Percentiles rank a stretch among this genome's conserved stretches.
These are phyloP conservation scores for Pyrenochaeta sp. DNA, from an alignment of 2,329 filamentous ascomycete genomes.

Conservation along the genomic window DNA sequence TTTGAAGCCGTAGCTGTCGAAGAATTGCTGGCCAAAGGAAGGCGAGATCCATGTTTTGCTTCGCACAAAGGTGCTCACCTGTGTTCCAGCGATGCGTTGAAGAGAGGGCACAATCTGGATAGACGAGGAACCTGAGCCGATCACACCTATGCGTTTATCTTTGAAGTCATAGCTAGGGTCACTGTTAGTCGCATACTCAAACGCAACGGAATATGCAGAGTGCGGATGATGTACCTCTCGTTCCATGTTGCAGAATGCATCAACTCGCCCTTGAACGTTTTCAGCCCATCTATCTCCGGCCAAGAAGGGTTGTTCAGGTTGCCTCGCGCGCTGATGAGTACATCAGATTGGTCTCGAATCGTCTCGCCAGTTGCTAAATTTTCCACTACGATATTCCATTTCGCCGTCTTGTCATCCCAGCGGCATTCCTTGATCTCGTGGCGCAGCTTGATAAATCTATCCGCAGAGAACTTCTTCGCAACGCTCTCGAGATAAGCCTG, in stretches of 20 bases:
- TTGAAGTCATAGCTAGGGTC: constrained; percentile 39
- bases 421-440: constrained; percentile 46
- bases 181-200: not conserved
- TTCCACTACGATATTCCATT: constrained; percentile 49
- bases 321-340: constrained; percentile 44
- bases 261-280: constrained; percentile 42
- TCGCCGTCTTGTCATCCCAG: constrained; percentile 44
- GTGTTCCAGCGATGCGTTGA: constrained; percentile 43
- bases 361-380: constrained; percentile 39
- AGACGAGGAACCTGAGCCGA: constrained; percentile 48
- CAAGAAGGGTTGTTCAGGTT: constrained; percentile 43
- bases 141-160: constrained; percentile 46
- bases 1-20: constrained; percentile 46
- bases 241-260: constrained; percentile 50
- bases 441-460: constrained; percentile 48
- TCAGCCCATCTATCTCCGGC: constrained; percentile 44
- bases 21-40: constrained; percentile 39
- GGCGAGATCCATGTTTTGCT: constrained; percentile 50
- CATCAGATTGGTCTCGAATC: constrained; percentile 36
- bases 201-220: not conserved
- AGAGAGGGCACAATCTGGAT: constrained; percentile 54
- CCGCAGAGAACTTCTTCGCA: constrained; percentile 47
- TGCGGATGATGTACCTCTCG: constrained; percentile 28
- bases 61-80: constrained; percentile 43
- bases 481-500: constrained; percentile 47